Base-by-base conservation (phyloP, 495 filamentous ascomycete genomes). In the Penicillium malachiteum region DNA sequence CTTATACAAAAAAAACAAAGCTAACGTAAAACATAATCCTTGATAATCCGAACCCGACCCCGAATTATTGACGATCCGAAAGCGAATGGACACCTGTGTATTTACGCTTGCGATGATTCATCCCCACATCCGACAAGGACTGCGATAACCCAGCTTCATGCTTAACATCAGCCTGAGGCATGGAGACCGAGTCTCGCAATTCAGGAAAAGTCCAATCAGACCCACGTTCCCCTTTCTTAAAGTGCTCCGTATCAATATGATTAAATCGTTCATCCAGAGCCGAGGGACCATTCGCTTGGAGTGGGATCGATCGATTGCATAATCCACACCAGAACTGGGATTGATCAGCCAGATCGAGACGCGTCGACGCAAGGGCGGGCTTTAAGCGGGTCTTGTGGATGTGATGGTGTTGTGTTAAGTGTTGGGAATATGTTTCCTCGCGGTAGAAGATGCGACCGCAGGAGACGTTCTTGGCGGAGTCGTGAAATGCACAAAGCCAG, bases 281-380 rank as follows among this genome's bases (percentile, higher is more conserved):
- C 13, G 78, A 81, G 3, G 79, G 58, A 0, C 82, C 83, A 7
- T 75, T 70, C 14, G 76, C 77, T 37, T 78, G 68, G 12, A 92
- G 74, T 13, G 74, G 64, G 10, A 92, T 74, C 7, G 85, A 77
- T 11, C 70, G 65, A 35, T 68, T 65, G 65, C 92, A 96, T 64
- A 96, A 96, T 0, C 93, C 93, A 60, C 93, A 97, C 92, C 92
- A 96, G 68, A 92, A 96, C 6, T 81, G 78, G 13, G 74, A 70
- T 54, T 88, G 82, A 35, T 79, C 54, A n/a, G 89, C 87, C n/a
- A 83, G 71, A 17, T 89, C 89, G 34, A 94, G 83, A 14, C 84
- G 81, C 52, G 78, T 83, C 10, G 63, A 70, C 26, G 30, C 14
- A 5, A 59, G 45, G 7, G 41, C 12, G 7, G 13, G 4, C 30